Evolutionary conservation across 2,329 filamentous ascomycete genomes (phyloP).

Genomic region (Talaromyces atroroseus): DNA sequence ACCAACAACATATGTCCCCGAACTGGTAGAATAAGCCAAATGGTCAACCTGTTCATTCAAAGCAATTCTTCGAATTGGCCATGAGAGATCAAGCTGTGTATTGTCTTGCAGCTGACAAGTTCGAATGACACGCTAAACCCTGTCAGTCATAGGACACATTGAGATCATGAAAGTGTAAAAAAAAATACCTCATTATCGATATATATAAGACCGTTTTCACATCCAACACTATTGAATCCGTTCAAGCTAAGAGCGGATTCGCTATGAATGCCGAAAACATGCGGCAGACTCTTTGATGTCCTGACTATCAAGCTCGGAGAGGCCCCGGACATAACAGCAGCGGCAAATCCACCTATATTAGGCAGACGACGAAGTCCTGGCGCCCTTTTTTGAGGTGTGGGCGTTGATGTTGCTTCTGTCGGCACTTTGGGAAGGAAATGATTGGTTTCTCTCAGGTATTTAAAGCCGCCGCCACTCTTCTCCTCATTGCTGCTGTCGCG

Average conservation of each 20-base stretch:
- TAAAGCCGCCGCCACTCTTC: constrained; percentile 41
- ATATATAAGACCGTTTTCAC: constrained; percentile 78
- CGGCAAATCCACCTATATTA: constrained; percentile 66
- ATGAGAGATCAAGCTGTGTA: constrained; percentile 68
- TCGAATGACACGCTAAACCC: constrained; percentile 58
- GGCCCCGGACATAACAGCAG: constrained; percentile 74
- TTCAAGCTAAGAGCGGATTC: constrained; percentile 65
- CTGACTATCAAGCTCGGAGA: constrained; percentile 80
- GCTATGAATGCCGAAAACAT: constrained; percentile 67
- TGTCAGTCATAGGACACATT: not conserved
- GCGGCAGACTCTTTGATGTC: constrained; percentile 69
- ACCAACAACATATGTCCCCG: constrained; percentile 69
- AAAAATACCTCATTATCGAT: constrained; percentile 54
- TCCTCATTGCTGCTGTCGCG: constrained; percentile 32
- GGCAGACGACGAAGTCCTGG: constrained; percentile 41
- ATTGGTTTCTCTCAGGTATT: constrained; percentile 72
- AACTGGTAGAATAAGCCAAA: constrained; percentile 70
- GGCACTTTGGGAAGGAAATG: constrained; percentile 57
- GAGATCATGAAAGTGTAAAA: not conserved
- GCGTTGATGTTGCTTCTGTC: constrained; percentile 46
- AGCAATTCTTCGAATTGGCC: constrained; percentile 66
- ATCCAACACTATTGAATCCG: constrained; percentile 69
- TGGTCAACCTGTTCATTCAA: constrained; percentile 66
- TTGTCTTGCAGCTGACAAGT: constrained; percentile 66
- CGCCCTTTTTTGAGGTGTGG: constrained; percentile 26